A percentile compares a stretch with the other conserved stretches of the same genome.
phyloP scores from a whole-genome alignment of 129 eudicot species.

The Pulicaria dysenterica region DNA sequence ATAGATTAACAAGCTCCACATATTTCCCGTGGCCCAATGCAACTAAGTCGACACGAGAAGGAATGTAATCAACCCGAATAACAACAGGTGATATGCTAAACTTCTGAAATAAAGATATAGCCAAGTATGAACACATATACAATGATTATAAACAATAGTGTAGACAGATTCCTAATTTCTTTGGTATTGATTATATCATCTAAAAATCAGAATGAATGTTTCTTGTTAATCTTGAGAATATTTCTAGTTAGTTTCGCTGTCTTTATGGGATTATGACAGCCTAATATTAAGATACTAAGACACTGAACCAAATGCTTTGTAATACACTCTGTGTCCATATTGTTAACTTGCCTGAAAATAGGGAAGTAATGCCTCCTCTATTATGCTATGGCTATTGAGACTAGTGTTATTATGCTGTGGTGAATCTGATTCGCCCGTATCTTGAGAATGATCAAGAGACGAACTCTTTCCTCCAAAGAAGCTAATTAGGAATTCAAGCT shows the following conservation, averaged over 20 bases:
- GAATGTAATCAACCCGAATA: slow-evolving; percentile 85
- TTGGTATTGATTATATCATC: too few relatives aligned
- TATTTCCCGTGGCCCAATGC: slow-evolving; percentile 92
- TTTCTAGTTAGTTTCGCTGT: too few relatives aligned
- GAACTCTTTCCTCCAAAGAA: slow-evolving; percentile 78
- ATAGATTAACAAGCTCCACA: slow-evolving; percentile 92
- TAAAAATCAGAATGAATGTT: too few relatives aligned
- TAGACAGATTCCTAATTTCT: background rate
- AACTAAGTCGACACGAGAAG: slow-evolving; percentile 83
- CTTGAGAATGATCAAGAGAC: slow-evolving; percentile 40
- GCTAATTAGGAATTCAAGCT: slow-evolving; percentile 76
- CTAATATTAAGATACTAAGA: too few relatives aligned
- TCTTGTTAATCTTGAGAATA: too few relatives aligned
- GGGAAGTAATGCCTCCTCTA: slow-evolving; percentile 89
- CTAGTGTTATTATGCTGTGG: slow-evolving; percentile 24
- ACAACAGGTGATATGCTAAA: slow-evolving; percentile 69
- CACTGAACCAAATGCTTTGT: too few relatives aligned
- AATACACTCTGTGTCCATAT: too few relatives aligned
- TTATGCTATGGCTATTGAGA: slow-evolving; percentile 40
- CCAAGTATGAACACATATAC: slow-evolving; percentile 28
- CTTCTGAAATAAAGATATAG: slow-evolving; percentile 62
- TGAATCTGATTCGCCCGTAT: slow-evolving; percentile 35
- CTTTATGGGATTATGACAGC: too few relatives aligned
- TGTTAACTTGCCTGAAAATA: slow-evolving; percentile 75
- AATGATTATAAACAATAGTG: background rate